Percentiles rank a stretch among this genome's conserved stretches.
Evolutionary conservation across 805 yeast species (phyloP).

Genomic region (Wickerhamomyces canadensis): DNA sequence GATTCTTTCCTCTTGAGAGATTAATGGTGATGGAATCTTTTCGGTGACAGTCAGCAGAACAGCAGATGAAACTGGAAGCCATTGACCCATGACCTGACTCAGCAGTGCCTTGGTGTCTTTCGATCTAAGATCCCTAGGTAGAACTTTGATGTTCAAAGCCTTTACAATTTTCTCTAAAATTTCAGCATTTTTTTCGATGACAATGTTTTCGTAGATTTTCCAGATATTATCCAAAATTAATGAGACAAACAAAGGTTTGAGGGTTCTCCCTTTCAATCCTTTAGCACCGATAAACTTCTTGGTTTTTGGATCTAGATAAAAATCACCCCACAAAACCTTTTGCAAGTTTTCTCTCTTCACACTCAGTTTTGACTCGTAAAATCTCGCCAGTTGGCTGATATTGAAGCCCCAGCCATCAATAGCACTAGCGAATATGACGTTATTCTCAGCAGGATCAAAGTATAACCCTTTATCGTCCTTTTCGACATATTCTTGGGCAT

Average conservation of each 20-base stretch:
- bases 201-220: conserved; percentile 77
- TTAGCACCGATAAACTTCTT: conserved; percentile 73
- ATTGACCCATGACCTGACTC: conserved; percentile 73
- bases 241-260: conserved; percentile 82
- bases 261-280: conserved; percentile 51
- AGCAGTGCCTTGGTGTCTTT: conserved; percentile 67
- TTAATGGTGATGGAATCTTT: conserved; percentile 74
- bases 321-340: conserved; percentile 96
- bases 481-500: conserved; percentile 55
- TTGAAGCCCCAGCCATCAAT: conserved; percentile 98
- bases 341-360: conserved; percentile 73
- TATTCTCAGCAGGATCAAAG: conserved; percentile 81
- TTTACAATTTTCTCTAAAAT: conserved; percentile 69
- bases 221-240: conserved; percentile 86
- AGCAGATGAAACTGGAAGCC: conserved; percentile 91
- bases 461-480: conserved; percentile 76
- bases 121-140: conserved; percentile 72
- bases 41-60: conserved; percentile 80
- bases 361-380: conserved; percentile 80
- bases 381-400: conserved; percentile 78
- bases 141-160: conserved; percentile 60
- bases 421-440: conserved; percentile 88
- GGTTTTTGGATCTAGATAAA: conserved; percentile 80
- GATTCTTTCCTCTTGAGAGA: conserved; percentile 69
- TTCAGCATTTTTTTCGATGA: conserved; percentile 60